phyloP scores from a whole-genome alignment of 1,284 basidiomycete species.

The Ustilago loliicola region DNA sequence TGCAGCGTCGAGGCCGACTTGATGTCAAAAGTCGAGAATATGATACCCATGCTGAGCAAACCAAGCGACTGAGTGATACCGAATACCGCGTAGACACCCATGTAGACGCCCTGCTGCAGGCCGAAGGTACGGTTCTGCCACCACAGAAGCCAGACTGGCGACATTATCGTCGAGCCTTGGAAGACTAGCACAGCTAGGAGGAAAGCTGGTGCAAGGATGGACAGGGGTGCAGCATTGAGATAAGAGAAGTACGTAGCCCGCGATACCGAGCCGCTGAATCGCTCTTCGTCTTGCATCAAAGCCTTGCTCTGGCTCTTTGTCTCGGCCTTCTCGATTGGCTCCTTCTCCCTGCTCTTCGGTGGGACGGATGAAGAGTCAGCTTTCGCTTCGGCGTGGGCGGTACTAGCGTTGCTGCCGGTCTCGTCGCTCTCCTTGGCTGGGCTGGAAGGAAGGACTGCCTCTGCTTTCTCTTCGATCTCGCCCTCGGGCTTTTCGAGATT shows the following conservation, averaged over 20 bases:
- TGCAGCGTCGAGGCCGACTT: conserved; percentile 32
- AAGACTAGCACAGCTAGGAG: conserved; percentile 28
- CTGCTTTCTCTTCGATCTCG: too few relatives aligned
- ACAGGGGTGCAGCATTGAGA: conserved; percentile 27
- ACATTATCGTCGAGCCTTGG: conserved; percentile 45
- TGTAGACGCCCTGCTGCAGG: conserved; percentile 41
- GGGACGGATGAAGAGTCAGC: too few relatives aligned
- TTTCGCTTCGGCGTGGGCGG: too few relatives aligned
- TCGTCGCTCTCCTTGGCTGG: too few relatives aligned
- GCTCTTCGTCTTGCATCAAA: conserved; percentile 43
- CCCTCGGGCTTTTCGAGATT: too few relatives aligned
- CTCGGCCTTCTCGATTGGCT: too few relatives aligned
- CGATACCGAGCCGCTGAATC: conserved; percentile 30
- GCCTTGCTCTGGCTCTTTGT: conserved; percentile 4
- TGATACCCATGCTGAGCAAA: conserved; percentile 49
- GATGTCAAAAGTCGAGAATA: conserved; percentile 43
- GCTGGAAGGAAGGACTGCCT: too few relatives aligned
- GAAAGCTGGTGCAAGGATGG: conserved; percentile 35
- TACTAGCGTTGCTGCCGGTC: too few relatives aligned
- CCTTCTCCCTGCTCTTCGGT: too few relatives aligned
- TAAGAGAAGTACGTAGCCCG: conserved; percentile 41
- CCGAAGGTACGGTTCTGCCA: conserved; percentile 28
- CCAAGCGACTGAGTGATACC: conserved; percentile 37
- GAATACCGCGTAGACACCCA: conserved; percentile 50
- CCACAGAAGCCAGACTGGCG: conserved; percentile 48